A percentile compares a stretch with the other conserved stretches of the same genome.
phyloP scores from a whole-genome alignment of 345 rosid genomes.

The Noccaea bulbosa region DNA sequence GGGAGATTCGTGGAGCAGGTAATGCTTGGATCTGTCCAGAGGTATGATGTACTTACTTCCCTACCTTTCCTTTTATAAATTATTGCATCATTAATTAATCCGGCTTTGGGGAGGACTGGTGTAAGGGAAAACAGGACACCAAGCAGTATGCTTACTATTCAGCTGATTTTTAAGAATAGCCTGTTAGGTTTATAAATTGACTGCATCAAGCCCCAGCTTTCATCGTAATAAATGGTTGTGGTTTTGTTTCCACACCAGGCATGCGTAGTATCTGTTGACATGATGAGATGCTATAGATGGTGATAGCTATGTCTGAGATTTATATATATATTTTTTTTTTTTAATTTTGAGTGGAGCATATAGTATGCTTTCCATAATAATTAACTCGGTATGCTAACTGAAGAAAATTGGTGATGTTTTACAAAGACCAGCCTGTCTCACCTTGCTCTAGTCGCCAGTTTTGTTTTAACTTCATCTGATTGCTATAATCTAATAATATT shows the following conservation, averaged over 20 bases:
- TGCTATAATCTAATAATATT: conserved; percentile 1
- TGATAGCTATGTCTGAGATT: conserved; percentile 12
- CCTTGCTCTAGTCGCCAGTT: background rate
- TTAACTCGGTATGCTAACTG: background rate
- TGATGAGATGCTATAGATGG: conserved; percentile 3
- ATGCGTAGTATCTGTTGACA: conserved; percentile 2
- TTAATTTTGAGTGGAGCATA: background rate
- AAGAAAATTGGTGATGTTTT: background rate
- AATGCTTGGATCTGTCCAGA: conserved; percentile 99
- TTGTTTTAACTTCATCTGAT: background rate
- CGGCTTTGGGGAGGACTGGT: conserved; percentile 3
- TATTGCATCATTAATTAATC: conserved; percentile 11
- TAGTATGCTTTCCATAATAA: conserved; percentile 10
- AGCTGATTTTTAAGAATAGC: conserved; percentile 3
- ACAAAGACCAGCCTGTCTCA: background rate
- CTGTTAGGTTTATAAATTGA: background rate
- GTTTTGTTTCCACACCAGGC: conserved; percentile 25
- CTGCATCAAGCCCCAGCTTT: conserved; percentile 6
- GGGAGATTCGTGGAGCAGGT: conserved; percentile 98
- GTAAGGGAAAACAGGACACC: background rate
- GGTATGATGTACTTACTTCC: conserved; percentile 48
- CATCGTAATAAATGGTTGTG: conserved; percentile 8
- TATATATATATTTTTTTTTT: background rate
- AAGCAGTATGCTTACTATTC: conserved; percentile 18
- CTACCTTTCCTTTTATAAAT: background rate